Conservation (phyloP, 495 filamentous ascomycete genomes). For the Penicillium angulare region DNA sequence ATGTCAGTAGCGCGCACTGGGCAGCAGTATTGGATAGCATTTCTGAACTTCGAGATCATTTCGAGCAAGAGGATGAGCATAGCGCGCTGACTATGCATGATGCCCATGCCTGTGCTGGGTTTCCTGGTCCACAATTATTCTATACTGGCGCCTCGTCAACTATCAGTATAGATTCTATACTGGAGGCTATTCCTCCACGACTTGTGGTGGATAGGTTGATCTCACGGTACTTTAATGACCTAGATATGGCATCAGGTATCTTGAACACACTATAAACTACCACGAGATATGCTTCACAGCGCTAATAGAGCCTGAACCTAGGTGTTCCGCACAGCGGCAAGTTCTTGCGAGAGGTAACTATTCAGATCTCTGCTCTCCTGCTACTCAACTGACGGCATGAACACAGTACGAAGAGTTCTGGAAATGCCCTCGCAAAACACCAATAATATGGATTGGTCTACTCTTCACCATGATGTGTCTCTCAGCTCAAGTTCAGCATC, state of each 20-base stretch:
- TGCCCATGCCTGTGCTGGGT: not conserved
- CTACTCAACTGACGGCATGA: not conserved
- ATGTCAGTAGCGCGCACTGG: slow-evolving; percentile 13
- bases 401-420: not conserved
- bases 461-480: slow-evolving; percentile 1
- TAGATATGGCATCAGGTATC: slow-evolving; percentile 7
- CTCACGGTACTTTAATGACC: slow-evolving; percentile 10
- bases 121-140: slow-evolving; percentile 18
- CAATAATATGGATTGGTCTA: not conserved
- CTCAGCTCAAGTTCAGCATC: not conserved
- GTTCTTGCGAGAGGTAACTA: not conserved
- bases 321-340: not conserved
- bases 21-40: slow-evolving; percentile 11
- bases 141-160: slow-evolving; percentile 26
- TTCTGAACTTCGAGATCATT: slow-evolving; percentile 11
- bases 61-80: slow-evolving; percentile 10
- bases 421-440: not conserved
- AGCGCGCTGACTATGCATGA: slow-evolving; percentile 1
- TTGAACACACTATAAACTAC: too few species aligned
- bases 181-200: slow-evolving; percentile 28
- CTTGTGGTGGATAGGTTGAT: slow-evolving; percentile 27
- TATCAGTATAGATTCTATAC: slow-evolving; percentile 23
- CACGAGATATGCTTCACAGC: too few species aligned
- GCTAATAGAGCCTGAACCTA: not conserved
- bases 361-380: not conserved